Base-by-base conservation (phyloP, 768 basidiomycete species). In the Amanita muscaria region DNA sequence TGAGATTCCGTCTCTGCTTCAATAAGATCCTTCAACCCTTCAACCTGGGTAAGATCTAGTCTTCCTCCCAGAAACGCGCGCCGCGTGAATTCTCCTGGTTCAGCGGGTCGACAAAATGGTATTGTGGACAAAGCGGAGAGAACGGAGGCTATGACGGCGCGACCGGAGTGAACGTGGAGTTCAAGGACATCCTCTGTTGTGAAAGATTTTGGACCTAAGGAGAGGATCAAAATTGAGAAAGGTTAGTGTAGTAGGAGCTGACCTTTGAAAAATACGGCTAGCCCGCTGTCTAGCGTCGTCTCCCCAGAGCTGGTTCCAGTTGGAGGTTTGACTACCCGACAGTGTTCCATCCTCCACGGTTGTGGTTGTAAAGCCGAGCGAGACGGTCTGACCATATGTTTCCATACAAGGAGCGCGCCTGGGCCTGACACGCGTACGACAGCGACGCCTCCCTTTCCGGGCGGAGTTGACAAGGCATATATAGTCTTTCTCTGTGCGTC, bases 1-100 rank as follows among this genome's bases (percentile, higher is more conserved):
- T 94, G 91, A 14, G 65, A 67, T 53, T 90, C 88, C 0, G 91
- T 94, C 55, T 92, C 88, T 0, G 89, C 88, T 42, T 92, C 81
- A 33, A 94, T 82, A 24, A 94, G 70, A 56, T 93, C 91, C 47
- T 80, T 77, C 44, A 94, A 59, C 4, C 88, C 91, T 57, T 94
- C 91, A 1, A 88, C 89, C 62, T 93, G 84, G 0, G 88, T 90
- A 44, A 94, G 63, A 56, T 92, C 90, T 42, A 94, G 65, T 33
- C 88, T 72, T 0, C 91, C 91, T 15, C 76, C 80, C 21, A 81
- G 65, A 50, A 89, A 88, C 0, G 90, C 89, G 34, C 86, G 80
- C 21, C 82, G 73, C 11, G 91, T 92, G 55, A 94, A 94, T 62
- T 94, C 91, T 22, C 91, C 91, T 2, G 83, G 77, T 54, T 83